Percentiles rank a stretch among this genome's conserved stretches.
phyloP scores from a whole-genome alignment of 768 basidiomycete genomes.

The Lanmaoa pseudosensibilis region DNA sequence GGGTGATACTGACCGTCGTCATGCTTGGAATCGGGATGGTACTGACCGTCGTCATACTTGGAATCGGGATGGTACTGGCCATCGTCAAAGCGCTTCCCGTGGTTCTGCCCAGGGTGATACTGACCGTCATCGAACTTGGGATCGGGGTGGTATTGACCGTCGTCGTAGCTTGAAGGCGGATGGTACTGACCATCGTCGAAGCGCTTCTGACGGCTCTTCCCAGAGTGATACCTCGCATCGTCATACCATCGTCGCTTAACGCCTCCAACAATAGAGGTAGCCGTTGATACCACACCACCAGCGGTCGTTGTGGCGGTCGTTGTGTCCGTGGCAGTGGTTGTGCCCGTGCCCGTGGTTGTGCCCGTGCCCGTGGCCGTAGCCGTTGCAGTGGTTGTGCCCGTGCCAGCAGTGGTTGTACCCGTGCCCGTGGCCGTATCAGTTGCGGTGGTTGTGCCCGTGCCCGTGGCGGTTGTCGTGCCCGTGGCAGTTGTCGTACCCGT shows the following conservation, averaged over 20 bases:
- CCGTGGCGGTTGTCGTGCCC: neutral
- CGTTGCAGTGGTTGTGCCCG: neutral
- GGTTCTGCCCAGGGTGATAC: conserved; percentile 5
- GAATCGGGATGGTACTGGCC: conserved; percentile 1
- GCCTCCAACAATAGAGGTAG: neutral
- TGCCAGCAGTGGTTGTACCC: neutral
- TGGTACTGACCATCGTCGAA: conserved; percentile 22
- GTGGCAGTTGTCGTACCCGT: neutral
- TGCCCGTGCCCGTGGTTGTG: neutral
- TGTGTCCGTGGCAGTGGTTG: neutral
- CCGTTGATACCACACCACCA: neutral
- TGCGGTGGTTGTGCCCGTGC: neutral
- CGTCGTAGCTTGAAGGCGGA: neutral
- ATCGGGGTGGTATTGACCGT: conserved; percentile 13
- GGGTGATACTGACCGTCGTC: neutral
- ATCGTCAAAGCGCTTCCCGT: neutral
- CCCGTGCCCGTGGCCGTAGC: neutral
- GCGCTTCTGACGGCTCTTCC: conserved; percentile 4
- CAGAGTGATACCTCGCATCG: neutral
- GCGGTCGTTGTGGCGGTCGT: neutral
- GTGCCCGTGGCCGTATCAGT: neutral
- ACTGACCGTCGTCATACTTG: conserved; percentile 7
- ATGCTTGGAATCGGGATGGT: conserved; percentile 2
- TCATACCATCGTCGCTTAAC: neutral
- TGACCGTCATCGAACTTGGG: conserved; percentile 12